A percentile compares a stretch with the other conserved stretches of the same genome.
Evolutionary conservation across 106 monocot species (phyloP).

Genomic region (Allium fistulosum): DNA sequence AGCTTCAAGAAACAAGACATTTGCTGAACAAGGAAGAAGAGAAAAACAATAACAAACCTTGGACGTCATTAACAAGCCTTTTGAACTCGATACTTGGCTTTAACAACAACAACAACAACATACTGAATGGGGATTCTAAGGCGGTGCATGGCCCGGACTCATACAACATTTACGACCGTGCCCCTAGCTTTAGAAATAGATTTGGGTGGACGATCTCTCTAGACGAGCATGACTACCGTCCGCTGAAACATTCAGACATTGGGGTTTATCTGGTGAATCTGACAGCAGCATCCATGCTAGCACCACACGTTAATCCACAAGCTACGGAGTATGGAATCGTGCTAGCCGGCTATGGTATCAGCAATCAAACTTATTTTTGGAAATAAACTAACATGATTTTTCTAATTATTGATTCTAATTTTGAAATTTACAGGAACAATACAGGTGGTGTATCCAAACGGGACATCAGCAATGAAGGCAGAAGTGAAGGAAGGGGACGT

Average conservation of each 20-base stretch:
- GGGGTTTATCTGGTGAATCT: conserved; percentile 73
- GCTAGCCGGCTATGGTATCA: conserved; percentile 20
- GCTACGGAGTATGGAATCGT: conserved; percentile 84
- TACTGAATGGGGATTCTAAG: background rate
- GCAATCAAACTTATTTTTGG: no score
- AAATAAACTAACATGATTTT: no score
- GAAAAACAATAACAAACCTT: conserved; percentile 10
- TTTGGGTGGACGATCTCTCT: conserved; percentile 66
- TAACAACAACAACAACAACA: background rate
- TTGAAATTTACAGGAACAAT: conserved; percentile 22
- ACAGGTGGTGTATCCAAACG: conserved; percentile 78
- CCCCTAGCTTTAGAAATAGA: conserved; percentile 51
- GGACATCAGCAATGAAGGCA: conserved; percentile 68
- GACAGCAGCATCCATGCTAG: conserved; percentile 78
- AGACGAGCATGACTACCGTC: conserved; percentile 47
- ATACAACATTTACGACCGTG: conserved; percentile 61
- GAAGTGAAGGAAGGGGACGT: conserved; percentile 62
- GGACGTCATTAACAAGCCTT: conserved; percentile 36
- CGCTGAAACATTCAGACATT: conserved; percentile 49
- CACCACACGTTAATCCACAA: conserved; percentile 75
- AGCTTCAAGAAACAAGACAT: background rate
- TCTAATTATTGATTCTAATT: no score
- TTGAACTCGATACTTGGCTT: conserved; percentile 26
- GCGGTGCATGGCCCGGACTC: conserved; percentile 38
- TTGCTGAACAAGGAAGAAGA: background rate